These are phyloP conservation scores for Candida tunisiensis DNA, from an alignment of 1,139 yeast genomes.

Conservation along the genomic window DNA sequence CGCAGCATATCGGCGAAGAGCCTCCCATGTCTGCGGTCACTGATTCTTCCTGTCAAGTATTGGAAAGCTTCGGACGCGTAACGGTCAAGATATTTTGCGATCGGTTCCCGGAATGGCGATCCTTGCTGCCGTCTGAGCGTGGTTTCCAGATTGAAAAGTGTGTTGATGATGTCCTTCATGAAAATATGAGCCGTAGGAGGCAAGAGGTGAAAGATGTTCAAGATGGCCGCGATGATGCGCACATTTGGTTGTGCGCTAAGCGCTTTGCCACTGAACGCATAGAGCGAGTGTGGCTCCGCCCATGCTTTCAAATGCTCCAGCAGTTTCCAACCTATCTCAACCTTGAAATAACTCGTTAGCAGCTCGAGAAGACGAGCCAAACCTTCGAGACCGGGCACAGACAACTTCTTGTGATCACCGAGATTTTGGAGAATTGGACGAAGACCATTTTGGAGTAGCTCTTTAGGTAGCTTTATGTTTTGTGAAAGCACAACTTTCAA, in stretches of 20 bases:
- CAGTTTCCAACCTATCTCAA: slow-evolving; percentile 87
- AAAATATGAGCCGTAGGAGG: slow-evolving; percentile 90
- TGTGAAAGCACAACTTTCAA: slow-evolving; percentile 70
- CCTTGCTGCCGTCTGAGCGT: slow-evolving; percentile 69
- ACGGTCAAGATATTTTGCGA: slow-evolving; percentile 73
- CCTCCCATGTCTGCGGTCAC: slow-evolving; percentile 54
- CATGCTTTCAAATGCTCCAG: slow-evolving; percentile 91
- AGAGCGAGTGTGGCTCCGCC: slow-evolving; percentile 75
- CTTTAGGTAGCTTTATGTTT: slow-evolving; percentile 83
- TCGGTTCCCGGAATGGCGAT: slow-evolving; percentile 87
- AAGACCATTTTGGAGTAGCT: slow-evolving; percentile 78
- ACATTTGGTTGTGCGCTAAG: slow-evolving; percentile 68
- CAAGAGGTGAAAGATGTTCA: slow-evolving; percentile 78
- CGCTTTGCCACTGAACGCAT: slow-evolving; percentile 55
- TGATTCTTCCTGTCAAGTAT: slow-evolving; percentile 52
- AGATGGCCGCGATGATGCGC: slow-evolving; percentile 75
- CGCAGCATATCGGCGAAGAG: slow-evolving; percentile 43
- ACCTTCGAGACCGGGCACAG: slow-evolving; percentile 84
- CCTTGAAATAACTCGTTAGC: slow-evolving; percentile 83
- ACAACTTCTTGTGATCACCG: slow-evolving; percentile 80
- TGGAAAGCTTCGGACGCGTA: slow-evolving; percentile 63
- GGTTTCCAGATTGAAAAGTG: slow-evolving; percentile 64
- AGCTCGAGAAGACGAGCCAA: slow-evolving; percentile 74
- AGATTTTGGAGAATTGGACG: slow-evolving; percentile 92
- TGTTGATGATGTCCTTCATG: slow-evolving; percentile 69